Evolutionary conservation across 306 rosid species (phyloP).

Genomic region (Castanopsis chinensis): DNA sequence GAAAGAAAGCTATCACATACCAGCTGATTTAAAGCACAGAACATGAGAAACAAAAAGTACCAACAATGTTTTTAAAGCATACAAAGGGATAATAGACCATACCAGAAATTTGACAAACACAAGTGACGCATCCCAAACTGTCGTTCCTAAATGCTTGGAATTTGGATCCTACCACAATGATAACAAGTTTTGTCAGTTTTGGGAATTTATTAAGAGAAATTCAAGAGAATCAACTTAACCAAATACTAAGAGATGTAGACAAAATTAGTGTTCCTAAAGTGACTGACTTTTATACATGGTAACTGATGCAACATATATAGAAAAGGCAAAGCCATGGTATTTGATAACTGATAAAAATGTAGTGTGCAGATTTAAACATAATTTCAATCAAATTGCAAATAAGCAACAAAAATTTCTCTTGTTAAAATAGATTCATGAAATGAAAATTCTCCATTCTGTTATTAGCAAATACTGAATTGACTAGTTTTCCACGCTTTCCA

Average conservation of each 20-base stretch:
- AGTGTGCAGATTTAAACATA: not conserved
- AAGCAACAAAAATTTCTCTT: not conserved
- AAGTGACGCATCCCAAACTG: conserved; percentile 98
- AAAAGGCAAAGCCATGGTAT: not conserved
- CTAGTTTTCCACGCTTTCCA: not conserved
- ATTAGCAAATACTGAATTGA: not conserved
- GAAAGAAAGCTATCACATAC: not conserved
- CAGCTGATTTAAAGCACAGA: not conserved
- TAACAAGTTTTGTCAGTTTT: conserved; percentile 18
- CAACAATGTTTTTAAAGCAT: conserved; percentile 5
- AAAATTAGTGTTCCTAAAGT: conserved; percentile 7
- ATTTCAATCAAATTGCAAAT: not conserved
- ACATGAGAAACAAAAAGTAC: not conserved
- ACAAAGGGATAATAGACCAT: conserved; percentile 25
- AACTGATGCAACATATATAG: conserved; percentile 6
- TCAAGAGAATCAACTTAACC: not conserved
- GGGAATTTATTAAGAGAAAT: conserved; percentile 13
- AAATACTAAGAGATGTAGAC: not conserved
- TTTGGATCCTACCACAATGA: conserved; percentile 72
- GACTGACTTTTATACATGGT: not conserved
- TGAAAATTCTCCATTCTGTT: not conserved
- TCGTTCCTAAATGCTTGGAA: conserved; percentile 92
- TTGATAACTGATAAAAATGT: not conserved
- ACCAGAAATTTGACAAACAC: conserved; percentile 86
- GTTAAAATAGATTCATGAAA: not conserved